Evolutionary conservation across 805 yeast genomes (phyloP).

Genomic region (Suhomyces tanzawaensis): DNA sequence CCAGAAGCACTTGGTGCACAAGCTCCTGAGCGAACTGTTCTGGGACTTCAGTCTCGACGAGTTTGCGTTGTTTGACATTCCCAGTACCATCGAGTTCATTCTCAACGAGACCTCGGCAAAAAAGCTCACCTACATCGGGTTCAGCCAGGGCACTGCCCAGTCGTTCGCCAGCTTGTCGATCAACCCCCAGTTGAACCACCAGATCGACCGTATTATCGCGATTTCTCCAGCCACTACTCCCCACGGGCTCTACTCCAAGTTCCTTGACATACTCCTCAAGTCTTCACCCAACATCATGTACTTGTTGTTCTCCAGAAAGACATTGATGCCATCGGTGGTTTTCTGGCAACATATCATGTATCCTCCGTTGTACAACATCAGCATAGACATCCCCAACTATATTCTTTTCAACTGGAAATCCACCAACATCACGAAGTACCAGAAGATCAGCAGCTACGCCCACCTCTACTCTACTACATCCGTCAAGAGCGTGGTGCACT

Average conservation of each 20-base stretch:
- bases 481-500: slow-evolving; percentile 38
- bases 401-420: slow-evolving; percentile 80
- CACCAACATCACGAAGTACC: slow-evolving; percentile 63
- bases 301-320: slow-evolving; percentile 68
- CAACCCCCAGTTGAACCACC: slow-evolving; percentile 59
- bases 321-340: slow-evolving; percentile 71
- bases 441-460: slow-evolving; percentile 76
- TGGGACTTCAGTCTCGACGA: slow-evolving; percentile 94
- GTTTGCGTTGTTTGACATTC: slow-evolving; percentile 87
- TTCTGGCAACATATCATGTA: slow-evolving; percentile 79
- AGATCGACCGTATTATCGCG: slow-evolving; percentile 63
- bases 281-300: slow-evolving; percentile 74
- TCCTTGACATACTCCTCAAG: slow-evolving; percentile 71
- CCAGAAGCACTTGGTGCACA: slow-evolving; percentile 58
- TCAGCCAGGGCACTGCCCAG: slow-evolving; percentile 93
- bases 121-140: slow-evolving; percentile 73
- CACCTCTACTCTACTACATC: slow-evolving; percentile 90
- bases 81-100: slow-evolving; percentile 75
- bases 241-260: slow-evolving; percentile 70
- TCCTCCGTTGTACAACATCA: slow-evolving; percentile 68
- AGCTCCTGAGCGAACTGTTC: slow-evolving; percentile 47
- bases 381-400: slow-evolving; percentile 69
- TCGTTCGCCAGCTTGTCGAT: slow-evolving; percentile 78
- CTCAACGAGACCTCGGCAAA: slow-evolving; percentile 43
- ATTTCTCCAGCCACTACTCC: slow-evolving; percentile 95